Percentiles rank a stretch among this genome's conserved stretches.
These are phyloP conservation scores for Terfezia claveryi DNA, from an alignment of 495 filamentous ascomycete genomes.

Conservation along the genomic window DNA sequence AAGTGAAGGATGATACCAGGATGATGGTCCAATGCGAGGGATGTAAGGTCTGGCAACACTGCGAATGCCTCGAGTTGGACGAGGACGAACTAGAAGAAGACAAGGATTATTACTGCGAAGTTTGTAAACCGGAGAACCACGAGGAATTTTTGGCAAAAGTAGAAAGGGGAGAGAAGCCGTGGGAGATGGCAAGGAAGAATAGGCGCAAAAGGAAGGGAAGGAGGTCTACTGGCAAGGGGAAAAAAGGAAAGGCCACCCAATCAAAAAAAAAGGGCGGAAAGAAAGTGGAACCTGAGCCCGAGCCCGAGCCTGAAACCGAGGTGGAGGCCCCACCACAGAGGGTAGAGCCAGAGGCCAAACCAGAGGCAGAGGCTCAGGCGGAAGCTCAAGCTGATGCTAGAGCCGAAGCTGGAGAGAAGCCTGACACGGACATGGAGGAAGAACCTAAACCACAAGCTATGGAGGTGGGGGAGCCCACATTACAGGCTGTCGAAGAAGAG, in stretches of 20 bases:
- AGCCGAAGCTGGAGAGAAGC: constrained; percentile 6
- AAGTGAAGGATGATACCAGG: constrained; percentile 56
- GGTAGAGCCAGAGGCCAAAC: background rate
- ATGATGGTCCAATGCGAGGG: constrained; percentile 82
- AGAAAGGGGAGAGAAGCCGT: constrained; percentile 56
- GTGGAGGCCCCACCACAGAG: background rate
- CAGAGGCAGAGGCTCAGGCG: background rate
- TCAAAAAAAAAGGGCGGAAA: background rate
- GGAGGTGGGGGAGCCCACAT: background rate
- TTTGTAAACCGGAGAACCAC: constrained; percentile 68
- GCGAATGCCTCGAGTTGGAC: constrained; percentile 57
- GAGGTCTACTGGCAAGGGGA: background rate
- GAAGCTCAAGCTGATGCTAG: constrained; percentile 9
- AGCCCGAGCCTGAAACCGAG: background rate
- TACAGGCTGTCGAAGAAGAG: background rate
- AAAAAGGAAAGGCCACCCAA: background rate
- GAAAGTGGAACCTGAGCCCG: background rate
- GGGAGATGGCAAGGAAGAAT: constrained; percentile 37
- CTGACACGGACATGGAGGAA: background rate
- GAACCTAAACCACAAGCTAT: background rate
- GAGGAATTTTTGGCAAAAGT: constrained; percentile 50
- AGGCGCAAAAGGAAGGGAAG: constrained; percentile 1
- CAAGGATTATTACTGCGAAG: constrained; percentile 69
- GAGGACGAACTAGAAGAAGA: constrained; percentile 19
- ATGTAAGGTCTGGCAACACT: constrained; percentile 89